phyloP scores from a whole-genome alignment of 805 yeast genomes.

The Ogataea degrootiae region DNA sequence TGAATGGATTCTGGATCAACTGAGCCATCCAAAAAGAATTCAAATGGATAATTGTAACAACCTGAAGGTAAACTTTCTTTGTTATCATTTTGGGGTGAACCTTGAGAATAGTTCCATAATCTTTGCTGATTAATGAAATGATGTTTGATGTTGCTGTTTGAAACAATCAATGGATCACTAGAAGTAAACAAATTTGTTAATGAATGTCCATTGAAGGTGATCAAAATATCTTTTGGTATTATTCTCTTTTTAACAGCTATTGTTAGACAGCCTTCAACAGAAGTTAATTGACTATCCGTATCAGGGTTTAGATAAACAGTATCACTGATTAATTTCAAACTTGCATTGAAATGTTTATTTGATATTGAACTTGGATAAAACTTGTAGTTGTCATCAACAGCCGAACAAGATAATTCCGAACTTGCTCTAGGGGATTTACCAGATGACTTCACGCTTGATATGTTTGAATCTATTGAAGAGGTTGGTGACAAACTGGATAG shows the following conservation, averaged over 20 bases:
- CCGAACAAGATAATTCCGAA: too few species aligned
- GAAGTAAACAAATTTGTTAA: background rate
- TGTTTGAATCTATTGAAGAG: too few species aligned
- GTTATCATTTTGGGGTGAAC: background rate
- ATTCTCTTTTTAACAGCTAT: conserved; percentile 14
- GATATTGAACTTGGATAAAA: too few species aligned
- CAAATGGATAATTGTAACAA: conserved; percentile 23
- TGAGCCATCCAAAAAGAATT: conserved; percentile 19
- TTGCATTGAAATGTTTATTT: background rate
- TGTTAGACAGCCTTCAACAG: conserved; percentile 20
- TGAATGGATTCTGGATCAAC: conserved; percentile 21
- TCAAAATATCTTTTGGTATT: conserved; percentile 6
- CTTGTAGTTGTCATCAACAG: too few species aligned
- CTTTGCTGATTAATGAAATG: conserved; percentile 4
- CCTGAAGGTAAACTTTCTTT: conserved; percentile 13
- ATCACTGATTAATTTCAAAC: conserved; percentile 9
- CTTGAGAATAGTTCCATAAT: conserved; percentile 3
- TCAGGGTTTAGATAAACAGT: conserved; percentile 8
- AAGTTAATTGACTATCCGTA: conserved; percentile 4
- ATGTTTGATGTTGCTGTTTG: background rate
- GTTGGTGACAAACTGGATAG: too few species aligned
- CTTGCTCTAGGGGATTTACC: too few species aligned
- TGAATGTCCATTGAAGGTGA: conserved; percentile 5
- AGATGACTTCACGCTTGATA: too few species aligned
- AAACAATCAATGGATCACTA: background rate